A percentile compares a stretch with the other conserved stretches of the same genome.
phyloP scores from a whole-genome alignment of 345 rosid genomes.

The Ceriops decandra region DNA sequence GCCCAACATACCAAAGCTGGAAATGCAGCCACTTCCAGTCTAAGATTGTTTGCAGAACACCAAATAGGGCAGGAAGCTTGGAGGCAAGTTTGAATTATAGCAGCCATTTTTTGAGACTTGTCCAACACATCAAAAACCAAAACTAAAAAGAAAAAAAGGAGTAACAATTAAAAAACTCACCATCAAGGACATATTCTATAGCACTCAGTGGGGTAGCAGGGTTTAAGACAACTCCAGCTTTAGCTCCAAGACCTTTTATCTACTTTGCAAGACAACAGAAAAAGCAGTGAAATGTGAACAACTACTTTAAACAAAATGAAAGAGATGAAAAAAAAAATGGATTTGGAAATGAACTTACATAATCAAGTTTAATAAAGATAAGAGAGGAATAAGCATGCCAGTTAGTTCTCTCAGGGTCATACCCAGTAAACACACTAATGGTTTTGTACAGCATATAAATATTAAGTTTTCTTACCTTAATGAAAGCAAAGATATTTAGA shows the following conservation, averaged over 20 bases:
- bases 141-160: neutral
- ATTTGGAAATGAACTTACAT: neutral
- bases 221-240: constrained; percentile 97
- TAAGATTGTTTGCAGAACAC: too few species aligned
- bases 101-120: neutral
- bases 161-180: constrained; percentile 39
- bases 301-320: neutral
- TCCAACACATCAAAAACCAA: neutral
- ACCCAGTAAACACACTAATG: neutral
- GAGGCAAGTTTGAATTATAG: neutral
- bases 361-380: constrained; percentile 4
- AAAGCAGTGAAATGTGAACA: neutral
- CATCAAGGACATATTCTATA: constrained; percentile 83
- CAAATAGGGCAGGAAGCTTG: too few species aligned
- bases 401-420: neutral
- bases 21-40: too few species aligned
- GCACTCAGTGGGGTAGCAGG: constrained; percentile 83
- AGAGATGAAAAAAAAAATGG: constrained; percentile 1
- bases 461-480: neutral
- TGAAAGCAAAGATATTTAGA: neutral
- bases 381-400: constrained; percentile 9
- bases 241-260: constrained; percentile 86
- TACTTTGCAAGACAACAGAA: constrained; percentile 24
- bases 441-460: too few species aligned
- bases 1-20: too few species aligned